Evolutionary conservation across 345 rosid genomes (phyloP).

Genomic region (Pistacia integerrima): DNA sequence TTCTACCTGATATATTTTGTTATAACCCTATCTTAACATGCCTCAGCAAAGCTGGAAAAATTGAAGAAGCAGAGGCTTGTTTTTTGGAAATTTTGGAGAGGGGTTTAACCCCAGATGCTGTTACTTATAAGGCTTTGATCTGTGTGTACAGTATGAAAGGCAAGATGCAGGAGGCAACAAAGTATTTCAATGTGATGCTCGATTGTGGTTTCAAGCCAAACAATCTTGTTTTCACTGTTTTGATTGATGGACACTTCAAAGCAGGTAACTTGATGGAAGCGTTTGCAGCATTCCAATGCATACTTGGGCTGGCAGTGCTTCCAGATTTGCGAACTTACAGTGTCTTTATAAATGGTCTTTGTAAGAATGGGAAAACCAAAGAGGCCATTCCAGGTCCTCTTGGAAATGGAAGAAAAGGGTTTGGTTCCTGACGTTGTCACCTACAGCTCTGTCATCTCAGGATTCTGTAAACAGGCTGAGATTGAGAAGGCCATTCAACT

Average conservation of each 20-base stretch:
- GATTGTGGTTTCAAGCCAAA: constrained; percentile 29
- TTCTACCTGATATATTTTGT: constrained; percentile 34
- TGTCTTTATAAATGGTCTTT: constrained; percentile 30
- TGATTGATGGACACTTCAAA: constrained; percentile 37
- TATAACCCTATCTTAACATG: constrained; percentile 35
- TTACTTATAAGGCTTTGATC: constrained; percentile 34
- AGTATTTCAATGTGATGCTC: constrained; percentile 36
- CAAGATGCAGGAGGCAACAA: constrained; percentile 26
- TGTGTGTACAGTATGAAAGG: constrained; percentile 33
- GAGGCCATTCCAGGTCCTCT: constrained; percentile 29
- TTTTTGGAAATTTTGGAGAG: constrained; percentile 27
- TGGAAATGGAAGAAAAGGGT: constrained; percentile 20
- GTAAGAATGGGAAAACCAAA: constrained; percentile 30
- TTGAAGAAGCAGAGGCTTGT: constrained; percentile 33
- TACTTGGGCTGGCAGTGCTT: constrained; percentile 16
- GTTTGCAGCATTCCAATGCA: constrained; percentile 25
- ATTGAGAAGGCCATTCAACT: constrained; percentile 29
- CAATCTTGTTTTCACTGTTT: constrained; percentile 22
- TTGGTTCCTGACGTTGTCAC: constrained; percentile 33
- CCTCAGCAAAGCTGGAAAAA: constrained; percentile 35
- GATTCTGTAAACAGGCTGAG: constrained; percentile 33
- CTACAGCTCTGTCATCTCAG: constrained; percentile 33
- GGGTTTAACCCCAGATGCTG: constrained; percentile 31
- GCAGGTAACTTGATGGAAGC: constrained; percentile 18
- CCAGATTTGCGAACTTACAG: constrained; percentile 31